These are phyloP conservation scores for Diaporthe caulivora DNA, from an alignment of 2,329 filamentous ascomycete genomes.

Conservation along the genomic window DNA sequence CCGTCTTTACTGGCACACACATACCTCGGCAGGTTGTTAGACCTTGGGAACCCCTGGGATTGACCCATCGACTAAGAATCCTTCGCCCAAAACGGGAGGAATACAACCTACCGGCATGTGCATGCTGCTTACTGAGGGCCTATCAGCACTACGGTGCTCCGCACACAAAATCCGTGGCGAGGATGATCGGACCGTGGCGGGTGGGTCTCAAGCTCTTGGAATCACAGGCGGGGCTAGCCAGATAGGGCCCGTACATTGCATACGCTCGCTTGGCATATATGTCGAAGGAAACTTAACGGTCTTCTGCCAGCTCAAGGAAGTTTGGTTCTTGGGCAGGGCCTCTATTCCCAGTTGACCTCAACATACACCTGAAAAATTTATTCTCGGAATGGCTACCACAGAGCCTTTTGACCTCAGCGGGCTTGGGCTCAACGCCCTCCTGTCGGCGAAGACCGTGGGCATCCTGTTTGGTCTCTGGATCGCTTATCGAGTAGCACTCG, in stretches of 20 bases:
- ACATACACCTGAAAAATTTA: neutral
- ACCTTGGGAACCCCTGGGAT: neutral
- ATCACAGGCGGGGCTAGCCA: neutral
- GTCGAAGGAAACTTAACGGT: too few relatives aligned
- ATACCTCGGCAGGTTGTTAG: neutral
- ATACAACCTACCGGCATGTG: neutral
- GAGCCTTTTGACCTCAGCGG: neutral
- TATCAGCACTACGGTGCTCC: conserved; percentile 7
- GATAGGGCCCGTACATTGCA: neutral
- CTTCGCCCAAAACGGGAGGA: neutral
- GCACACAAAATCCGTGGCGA: neutral
- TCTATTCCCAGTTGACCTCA: too few relatives aligned
- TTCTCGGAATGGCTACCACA: neutral
- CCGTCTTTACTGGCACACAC: neutral
- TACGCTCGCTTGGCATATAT: neutral
- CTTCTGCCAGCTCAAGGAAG: neutral
- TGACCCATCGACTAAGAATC: neutral
- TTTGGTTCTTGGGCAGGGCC: neutral
- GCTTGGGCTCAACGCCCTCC: neutral
- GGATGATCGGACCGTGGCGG: neutral
- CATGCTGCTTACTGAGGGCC: neutral
- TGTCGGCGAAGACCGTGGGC: neutral
- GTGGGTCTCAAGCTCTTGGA: conserved; percentile 2
- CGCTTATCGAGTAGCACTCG: neutral
- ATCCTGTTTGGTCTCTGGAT: neutral